These are phyloP conservation scores for Ceratobasidium sp. DNA, from an alignment of 1,284 basidiomycete genomes.

Conservation along the genomic window DNA sequence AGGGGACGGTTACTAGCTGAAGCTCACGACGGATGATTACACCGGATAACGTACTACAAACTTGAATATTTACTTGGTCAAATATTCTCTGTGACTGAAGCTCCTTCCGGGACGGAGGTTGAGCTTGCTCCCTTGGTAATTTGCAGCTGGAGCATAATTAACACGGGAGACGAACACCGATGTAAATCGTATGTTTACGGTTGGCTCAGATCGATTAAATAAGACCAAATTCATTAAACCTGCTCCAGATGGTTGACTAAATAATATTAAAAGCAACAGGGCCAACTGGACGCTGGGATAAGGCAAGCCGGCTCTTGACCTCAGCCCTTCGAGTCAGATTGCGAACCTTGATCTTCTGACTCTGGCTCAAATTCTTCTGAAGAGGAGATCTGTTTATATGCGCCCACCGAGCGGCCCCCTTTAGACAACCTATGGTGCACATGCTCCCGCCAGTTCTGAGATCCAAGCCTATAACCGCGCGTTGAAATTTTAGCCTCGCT, in stretches of 20 bases:
- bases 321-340: not conserved
- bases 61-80: not conserved
- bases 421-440: slow-evolving; percentile 11
- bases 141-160: not conserved
- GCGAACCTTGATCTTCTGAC: not conserved
- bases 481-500: not conserved
- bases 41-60: not conserved
- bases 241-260: no score
- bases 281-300: no score
- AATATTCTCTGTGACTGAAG: not conserved
- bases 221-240: no score
- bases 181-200: not conserved
- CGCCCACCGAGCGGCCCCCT: not conserved
- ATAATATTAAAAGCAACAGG: no score
- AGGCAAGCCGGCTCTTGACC: no score
- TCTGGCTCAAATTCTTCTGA: not conserved
- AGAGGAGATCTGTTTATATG: slow-evolving; percentile 8
- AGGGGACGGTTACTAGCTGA: slow-evolving; percentile 80
- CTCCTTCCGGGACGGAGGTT: not conserved
- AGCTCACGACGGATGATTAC: not conserved
- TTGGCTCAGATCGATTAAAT: not conserved
- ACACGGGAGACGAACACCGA: not conserved
- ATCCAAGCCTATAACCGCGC: not conserved
- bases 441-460: slow-evolving; percentile 10
- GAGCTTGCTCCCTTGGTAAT: not conserved